Evolutionary conservation across 2,329 filamentous ascomycete genomes (phyloP), one percentile per base, ranked within the genome.

Genomic region (Phaeosphaeria sp.): DNA sequence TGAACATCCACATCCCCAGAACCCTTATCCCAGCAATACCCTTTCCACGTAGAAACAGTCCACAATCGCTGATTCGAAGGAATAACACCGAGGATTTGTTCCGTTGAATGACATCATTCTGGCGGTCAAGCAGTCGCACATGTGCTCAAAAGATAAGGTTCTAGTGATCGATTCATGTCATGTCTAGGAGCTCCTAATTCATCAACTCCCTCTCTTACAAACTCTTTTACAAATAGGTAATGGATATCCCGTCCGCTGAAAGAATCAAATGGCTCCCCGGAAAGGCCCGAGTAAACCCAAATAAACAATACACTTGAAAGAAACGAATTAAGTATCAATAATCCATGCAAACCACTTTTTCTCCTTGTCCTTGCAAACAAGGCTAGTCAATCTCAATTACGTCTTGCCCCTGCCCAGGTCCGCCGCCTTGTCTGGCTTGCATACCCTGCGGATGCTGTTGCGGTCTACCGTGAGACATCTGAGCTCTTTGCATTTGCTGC

Each of bases 341-440:
- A 30, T n/a, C 30, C 6, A 36, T 36, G 30, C 30, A 36, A 36
- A 6, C 11, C 13, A 11, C 9, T 15, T 36, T 36, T 13, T 36
- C 9, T 3, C 22, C 22, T n/a, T n/a, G n/a, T n/a, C n/a, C n/a
- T n/a, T n/a, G n/a, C n/a, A n/a, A n/a, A n/a, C n/a, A n/a, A n/a
- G 27, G 21, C 46, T 59, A 71, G 46, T 71, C 69, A 47, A 71
- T 67, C 47, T 68, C 65, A 50, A 72, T 72, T 23, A 69, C 53
- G 18, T 72, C 62, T 23, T 59, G 50, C 43, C 56, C 36, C 52
- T 20, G 42, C 23, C 52, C 57, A 20, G 55, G 54, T 47, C 57
- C 52, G 20, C 22, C 58, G 15, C 47, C 36, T 36, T 42, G 33
- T 49, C 48, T 49, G 42, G 21, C 33, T 54, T 52, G 58, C 47